phyloP scores from a whole-genome alignment of 257 asterid species.

The Voacanga thouarsii region DNA sequence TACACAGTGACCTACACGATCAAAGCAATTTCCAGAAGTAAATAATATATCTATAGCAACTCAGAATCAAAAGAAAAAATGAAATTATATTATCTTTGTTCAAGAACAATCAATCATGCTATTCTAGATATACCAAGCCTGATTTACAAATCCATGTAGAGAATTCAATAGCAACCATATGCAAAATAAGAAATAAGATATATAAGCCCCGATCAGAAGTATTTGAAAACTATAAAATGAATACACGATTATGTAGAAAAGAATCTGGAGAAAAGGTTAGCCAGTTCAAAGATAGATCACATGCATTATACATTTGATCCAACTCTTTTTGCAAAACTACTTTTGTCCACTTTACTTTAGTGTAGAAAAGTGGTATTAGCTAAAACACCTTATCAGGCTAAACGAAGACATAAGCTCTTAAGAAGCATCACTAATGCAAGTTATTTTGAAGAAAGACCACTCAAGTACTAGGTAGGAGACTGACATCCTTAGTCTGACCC shows the following conservation, averaged over 20 bases:
- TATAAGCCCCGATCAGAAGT: not conserved
- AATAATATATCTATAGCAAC: not conserved
- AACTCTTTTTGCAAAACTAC: not conserved
- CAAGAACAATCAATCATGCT: not conserved
- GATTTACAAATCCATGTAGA: not conserved
- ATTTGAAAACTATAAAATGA: not conserved
- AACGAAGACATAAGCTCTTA: not conserved
- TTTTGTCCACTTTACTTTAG: not conserved
- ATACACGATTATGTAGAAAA: not conserved
- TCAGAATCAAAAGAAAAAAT: not conserved
- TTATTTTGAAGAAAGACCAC: not conserved
- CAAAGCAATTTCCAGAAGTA: conserved; percentile 10
- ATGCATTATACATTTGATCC: not conserved
- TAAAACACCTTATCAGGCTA: not conserved
- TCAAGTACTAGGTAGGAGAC: conserved; percentile 25
- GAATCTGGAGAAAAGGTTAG: not conserved
- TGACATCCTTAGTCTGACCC: conserved; percentile 91
- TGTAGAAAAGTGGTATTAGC: not conserved
- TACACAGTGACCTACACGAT: conserved; percentile 75
- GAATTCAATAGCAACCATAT: not conserved
- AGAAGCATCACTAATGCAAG: not conserved
- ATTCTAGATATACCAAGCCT: not conserved
- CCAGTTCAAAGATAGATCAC: not conserved
- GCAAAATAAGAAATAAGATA: not conserved
- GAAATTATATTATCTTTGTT: not conserved